A percentile compares a stretch with the other conserved stretches of the same genome.
Evolutionary conservation across 805 yeast genomes (phyloP).

Genomic region (Teunomyces kruisii): DNA sequence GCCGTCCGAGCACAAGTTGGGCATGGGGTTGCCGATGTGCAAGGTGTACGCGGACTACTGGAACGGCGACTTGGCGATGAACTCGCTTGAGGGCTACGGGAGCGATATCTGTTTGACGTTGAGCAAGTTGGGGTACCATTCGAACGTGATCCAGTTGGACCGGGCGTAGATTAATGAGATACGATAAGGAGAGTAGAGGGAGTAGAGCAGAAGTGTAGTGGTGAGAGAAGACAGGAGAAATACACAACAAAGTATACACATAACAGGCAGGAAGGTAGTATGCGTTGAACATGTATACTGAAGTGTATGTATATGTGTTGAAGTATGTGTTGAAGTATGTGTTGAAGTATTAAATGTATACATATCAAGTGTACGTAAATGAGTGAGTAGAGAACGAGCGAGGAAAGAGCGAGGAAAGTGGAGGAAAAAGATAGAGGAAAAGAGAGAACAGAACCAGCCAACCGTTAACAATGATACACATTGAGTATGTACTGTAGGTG

Average conservation of each 20-base stretch:
- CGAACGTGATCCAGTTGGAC: conserved; percentile 65
- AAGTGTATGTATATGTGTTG: too few relatives aligned
- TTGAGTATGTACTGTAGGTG: too few relatives aligned
- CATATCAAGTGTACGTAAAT: too few relatives aligned
- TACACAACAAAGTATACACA: too few relatives aligned
- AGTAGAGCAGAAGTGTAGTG: neutral
- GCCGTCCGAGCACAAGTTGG: conserved; percentile 72
- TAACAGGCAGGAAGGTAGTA: too few relatives aligned
- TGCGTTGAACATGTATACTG: too few relatives aligned
- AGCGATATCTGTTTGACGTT: conserved; percentile 81
- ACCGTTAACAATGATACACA: too few relatives aligned
- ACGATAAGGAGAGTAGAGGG: neutral
- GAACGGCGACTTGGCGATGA: conserved; percentile 87
- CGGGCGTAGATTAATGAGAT: conserved; percentile 47
- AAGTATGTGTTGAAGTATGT: too few relatives aligned
- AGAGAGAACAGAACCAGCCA: too few relatives aligned
- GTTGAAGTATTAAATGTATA: too few relatives aligned
- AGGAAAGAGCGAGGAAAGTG: too few relatives aligned
- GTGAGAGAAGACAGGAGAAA: neutral
- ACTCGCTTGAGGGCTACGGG: conserved; percentile 87
- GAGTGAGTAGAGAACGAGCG: too few relatives aligned
- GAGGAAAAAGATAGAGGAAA: neutral
- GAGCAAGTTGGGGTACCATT: conserved; percentile 71
- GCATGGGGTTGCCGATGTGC: conserved; percentile 90
- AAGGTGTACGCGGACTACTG: conserved; percentile 93